Base-by-base conservation (phyloP, 2,329 filamentous ascomycete species). In the Geoglossum cookeanum region DNA sequence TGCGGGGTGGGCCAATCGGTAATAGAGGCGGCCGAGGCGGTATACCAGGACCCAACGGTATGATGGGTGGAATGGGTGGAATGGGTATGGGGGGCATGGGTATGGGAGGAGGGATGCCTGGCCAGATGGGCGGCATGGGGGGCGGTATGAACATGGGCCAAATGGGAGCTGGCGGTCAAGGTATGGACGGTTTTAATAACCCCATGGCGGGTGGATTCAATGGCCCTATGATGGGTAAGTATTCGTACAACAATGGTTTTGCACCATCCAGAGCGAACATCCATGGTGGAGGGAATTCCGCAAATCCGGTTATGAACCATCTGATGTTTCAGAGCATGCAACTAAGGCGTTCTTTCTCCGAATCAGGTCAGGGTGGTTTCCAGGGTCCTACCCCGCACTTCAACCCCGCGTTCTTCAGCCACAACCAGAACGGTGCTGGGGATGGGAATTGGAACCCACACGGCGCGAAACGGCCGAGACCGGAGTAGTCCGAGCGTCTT, bases 401-500 rank as follows among this genome's bases (percentile, higher is more conserved):
- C 70, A 86, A 84, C 65, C 79, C 83, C 42, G 79, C 76, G 58
- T 89, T 88, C 71, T 91, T 88, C 68, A 73, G 75, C 53, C 74
- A 74, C 57, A 72, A 72, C 55, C 76, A 77, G 61, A 68, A 68
- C 33, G 69, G 68, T 47, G 69, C 68, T 53, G 70, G 70, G 45
- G 72, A 69, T 53, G 71, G 70, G 57, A 71, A 63, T 39, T 86
- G 85, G 75, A 91, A 91, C 65, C 87, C 87, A 4, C 87, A 91
- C 63, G 85, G 85, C 33, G 81, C 83, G 3, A 92, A 92, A 72
- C 77, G 87, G 62, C 83, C 85, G 62, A 78, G 87, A 61, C 85
- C 85, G 60, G 87, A 90, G 63, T 79, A 71, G 45, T 39, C 37
- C 11, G 17, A 13, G 6, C 37, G 22, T 33, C 11, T 1, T 37